Conservation (phyloP, 176 grass and related monocot species). For the Lolium rigidum region DNA sequence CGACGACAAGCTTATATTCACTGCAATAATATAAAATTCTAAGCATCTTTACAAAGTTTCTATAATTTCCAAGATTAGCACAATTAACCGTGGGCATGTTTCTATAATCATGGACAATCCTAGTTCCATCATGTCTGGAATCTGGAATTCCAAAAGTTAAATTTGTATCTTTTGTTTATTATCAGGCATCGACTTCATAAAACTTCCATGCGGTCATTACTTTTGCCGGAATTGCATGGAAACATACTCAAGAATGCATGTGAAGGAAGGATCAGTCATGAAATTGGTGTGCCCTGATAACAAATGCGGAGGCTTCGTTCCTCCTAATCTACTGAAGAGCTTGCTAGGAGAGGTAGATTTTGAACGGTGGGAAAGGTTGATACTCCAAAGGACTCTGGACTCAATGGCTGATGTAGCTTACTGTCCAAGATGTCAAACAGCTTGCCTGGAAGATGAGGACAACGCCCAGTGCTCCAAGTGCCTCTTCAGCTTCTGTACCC, state of each 20-base stretch:
- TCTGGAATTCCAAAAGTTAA: background rate
- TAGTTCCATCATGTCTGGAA: background rate
- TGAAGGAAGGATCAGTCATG: conserved; percentile 58
- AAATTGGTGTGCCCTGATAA: conserved; percentile 55
- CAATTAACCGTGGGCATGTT: background rate
- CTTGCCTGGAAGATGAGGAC: conserved; percentile 62
- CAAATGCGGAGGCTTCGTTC: conserved; percentile 50
- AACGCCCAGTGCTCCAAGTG: conserved; percentile 67
- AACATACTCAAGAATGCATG: conserved; percentile 65
- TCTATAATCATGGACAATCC: background rate
- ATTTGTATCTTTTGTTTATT: conserved; percentile 26
- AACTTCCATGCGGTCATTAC: conserved; percentile 60
- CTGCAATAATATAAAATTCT: background rate
- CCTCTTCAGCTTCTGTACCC: conserved; percentile 60
- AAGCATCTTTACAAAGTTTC: background rate
- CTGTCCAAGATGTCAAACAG: conserved; percentile 64
- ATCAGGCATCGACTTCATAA: conserved; percentile 54
- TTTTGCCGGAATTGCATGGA: conserved; percentile 67
- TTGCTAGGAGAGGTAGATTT: conserved; percentile 62
- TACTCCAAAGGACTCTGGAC: conserved; percentile 58
- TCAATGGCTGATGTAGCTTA: conserved; percentile 62
- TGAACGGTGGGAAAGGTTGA: conserved; percentile 60
- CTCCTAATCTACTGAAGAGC: conserved; percentile 56
- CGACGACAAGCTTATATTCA: background rate
- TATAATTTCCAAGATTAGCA: background rate